Percentiles rank a stretch among this genome's conserved stretches.
Evolutionary conservation across 2,329 filamentous ascomycete species (phyloP).

Genomic region (Geosmithia flava): DNA sequence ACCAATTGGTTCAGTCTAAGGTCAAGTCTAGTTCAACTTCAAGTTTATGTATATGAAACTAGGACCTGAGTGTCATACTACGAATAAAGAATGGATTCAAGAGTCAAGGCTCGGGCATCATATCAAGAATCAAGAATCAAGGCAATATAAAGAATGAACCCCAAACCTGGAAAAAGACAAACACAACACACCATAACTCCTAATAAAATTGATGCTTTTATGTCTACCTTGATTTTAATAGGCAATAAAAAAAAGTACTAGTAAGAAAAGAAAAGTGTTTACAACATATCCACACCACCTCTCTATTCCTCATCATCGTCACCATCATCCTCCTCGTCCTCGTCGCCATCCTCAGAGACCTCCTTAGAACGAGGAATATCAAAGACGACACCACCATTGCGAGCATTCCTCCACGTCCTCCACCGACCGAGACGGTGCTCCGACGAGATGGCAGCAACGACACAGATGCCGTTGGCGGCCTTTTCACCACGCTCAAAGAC

Average conservation of each 20-base stretch:
- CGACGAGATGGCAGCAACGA: conserved; percentile 77
- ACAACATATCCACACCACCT: conserved; percentile 5
- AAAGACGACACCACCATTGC: conserved; percentile 80
- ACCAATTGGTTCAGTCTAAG: too few relatives aligned
- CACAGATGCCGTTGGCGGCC: conserved; percentile 64
- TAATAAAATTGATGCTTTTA: too few relatives aligned
- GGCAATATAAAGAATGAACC: too few relatives aligned
- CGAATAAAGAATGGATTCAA: too few relatives aligned
- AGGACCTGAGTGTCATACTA: too few relatives aligned
- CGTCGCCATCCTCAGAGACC: conserved; percentile 16
- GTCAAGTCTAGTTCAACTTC: too few relatives aligned
- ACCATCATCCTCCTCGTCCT: conserved; percentile 13
- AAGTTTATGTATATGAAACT: too few relatives aligned
- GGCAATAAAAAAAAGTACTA: not conserved
- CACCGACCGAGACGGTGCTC: conserved; percentile 79
- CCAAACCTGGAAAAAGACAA: too few relatives aligned
- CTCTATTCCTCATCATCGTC: conserved; percentile 7
- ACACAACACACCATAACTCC: too few relatives aligned
- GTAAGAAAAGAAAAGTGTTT: not conserved
- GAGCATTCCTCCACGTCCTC: conserved; percentile 51
- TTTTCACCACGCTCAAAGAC: conserved; percentile 75
- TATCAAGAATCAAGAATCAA: too few relatives aligned
- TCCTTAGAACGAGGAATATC: conserved; percentile 45
- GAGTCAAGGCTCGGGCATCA: too few relatives aligned
- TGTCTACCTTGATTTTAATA: too few relatives aligned